Evolutionary conservation across 139 green algal species (phyloP).

Genomic region (Deuterostichococcus epilithicus): DNA sequence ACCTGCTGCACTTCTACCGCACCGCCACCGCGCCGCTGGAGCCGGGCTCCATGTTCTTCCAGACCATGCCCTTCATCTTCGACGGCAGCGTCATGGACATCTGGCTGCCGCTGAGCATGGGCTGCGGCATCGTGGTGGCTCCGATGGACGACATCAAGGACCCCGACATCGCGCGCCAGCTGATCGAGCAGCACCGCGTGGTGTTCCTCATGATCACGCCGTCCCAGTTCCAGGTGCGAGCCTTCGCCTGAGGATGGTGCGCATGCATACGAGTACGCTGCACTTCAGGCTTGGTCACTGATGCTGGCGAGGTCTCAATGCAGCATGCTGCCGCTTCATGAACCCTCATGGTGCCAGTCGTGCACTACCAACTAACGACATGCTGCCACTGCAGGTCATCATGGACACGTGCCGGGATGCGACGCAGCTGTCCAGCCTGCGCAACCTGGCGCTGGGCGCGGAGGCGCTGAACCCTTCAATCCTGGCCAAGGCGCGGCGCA

Average conservation of each 20-base stretch:
- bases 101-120: conserved; percentile 1
- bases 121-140: not conserved
- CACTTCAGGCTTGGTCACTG: too few species aligned
- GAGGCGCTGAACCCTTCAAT: conserved; percentile 9
- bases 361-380: not conserved
- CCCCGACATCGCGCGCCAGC: conserved; percentile 5
- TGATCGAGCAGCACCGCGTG: conserved; percentile 9
- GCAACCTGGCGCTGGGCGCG: not conserved
- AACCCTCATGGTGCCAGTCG: not conserved
- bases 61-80: too few species aligned
- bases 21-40: not conserved
- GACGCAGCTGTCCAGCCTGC: not conserved
- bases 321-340: too few species aligned
- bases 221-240: not conserved
- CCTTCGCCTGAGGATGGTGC: too few species aligned
- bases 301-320: too few species aligned
- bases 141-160: not conserved
- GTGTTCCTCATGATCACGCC: conserved; percentile 1
- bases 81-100: too few species aligned
- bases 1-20: not conserved
- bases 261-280: not conserved
- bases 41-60: conserved; percentile 8
- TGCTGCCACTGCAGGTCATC: conserved; percentile 1
- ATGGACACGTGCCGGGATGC: conserved; percentile 3
- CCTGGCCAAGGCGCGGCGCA: not conserved